Conservation (phyloP, 2,329 filamentous ascomycete genomes). For the Pyricularia sp. region DNA sequence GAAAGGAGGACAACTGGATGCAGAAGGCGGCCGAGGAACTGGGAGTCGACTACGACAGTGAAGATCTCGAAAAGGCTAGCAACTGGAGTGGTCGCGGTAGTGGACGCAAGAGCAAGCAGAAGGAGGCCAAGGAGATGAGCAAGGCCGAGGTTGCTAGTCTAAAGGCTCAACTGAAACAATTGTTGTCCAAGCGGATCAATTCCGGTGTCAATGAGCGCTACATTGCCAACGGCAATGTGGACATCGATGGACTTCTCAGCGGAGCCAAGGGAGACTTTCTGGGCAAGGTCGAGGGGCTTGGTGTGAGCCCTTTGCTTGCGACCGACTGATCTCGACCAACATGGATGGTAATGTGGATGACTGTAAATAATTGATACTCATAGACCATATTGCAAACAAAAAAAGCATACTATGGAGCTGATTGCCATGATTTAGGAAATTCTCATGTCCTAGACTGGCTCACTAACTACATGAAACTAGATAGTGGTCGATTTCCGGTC, state of each 20-base stretch:
- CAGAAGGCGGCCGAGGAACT: constrained; percentile 77
- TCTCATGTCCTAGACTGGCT: too few relatives aligned
- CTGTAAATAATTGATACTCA: not conserved
- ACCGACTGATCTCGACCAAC: not conserved
- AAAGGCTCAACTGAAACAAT: constrained; percentile 56
- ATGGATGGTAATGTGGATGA: not conserved
- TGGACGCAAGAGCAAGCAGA: constrained; percentile 61
- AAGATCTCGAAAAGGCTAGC: constrained; percentile 60
- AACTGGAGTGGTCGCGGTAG: constrained; percentile 55
- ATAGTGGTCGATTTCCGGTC: not conserved
- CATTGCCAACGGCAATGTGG: constrained; percentile 69
- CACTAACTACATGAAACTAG: too few relatives aligned
- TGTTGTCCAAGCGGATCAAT: constrained; percentile 66
- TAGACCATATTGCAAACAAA: not conserved
- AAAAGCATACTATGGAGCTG: not conserved
- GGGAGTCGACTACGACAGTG: constrained; percentile 85
- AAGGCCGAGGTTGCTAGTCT: constrained; percentile 63
- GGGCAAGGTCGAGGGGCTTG: constrained; percentile 34
- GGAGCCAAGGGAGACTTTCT: constrained; percentile 56
- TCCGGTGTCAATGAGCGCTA: constrained; percentile 80
- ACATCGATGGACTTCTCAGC: constrained; percentile 58
- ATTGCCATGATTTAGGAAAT: not conserved
- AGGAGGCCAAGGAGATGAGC: constrained; percentile 50
- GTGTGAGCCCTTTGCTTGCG: constrained; percentile 8
- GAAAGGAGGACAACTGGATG: constrained; percentile 75